Conservation (phyloP, 2,329 filamentous ascomycete species). For the Beauveria rudraprayagi region DNA sequence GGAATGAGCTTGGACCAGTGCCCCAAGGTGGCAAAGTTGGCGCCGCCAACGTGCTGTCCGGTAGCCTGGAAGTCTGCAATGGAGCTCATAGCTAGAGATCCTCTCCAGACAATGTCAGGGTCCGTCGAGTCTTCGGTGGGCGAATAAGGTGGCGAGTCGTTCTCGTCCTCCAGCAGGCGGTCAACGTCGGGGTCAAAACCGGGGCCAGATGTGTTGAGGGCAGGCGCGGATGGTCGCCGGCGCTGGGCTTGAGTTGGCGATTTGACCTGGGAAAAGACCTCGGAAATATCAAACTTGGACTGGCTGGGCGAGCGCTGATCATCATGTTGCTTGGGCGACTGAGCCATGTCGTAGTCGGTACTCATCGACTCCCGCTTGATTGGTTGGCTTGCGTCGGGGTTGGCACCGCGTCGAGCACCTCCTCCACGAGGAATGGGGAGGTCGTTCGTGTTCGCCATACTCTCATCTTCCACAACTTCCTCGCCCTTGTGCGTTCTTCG, state of each 20-base stretch:
- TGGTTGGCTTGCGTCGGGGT: neutral
- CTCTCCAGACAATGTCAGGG: conserved; percentile 70
- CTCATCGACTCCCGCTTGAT: conserved; percentile 30
- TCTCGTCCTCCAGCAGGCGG: conserved; percentile 73
- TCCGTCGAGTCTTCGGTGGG: conserved; percentile 64
- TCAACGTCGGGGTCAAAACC: conserved; percentile 85
- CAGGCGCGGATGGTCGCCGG: conserved; percentile 41
- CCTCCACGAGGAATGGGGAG: conserved; percentile 20
- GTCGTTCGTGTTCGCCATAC: conserved; percentile 19
- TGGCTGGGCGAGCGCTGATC: conserved; percentile 45
- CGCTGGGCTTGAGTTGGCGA: conserved; percentile 53
- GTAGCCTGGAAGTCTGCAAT: conserved; percentile 67
- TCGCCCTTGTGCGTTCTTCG: conserved; percentile 92
- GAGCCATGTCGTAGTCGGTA: conserved; percentile 18
- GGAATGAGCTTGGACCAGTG: conserved; percentile 71
- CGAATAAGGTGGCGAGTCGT: conserved; percentile 74
- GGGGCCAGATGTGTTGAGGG: conserved; percentile 42
- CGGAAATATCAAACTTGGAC: conserved; percentile 71
- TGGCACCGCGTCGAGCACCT: conserved; percentile 10
- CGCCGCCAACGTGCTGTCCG: conserved; percentile 80
- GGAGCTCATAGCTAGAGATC: conserved; percentile 66
- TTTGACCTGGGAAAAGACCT: conserved; percentile 75
- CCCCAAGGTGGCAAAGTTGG: conserved; percentile 58
- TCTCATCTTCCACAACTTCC: conserved; percentile 75
- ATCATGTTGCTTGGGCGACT: conserved; percentile 35